Base-by-base conservation (phyloP, 331 rosid species). In the Phaseolus coccineus region DNA sequence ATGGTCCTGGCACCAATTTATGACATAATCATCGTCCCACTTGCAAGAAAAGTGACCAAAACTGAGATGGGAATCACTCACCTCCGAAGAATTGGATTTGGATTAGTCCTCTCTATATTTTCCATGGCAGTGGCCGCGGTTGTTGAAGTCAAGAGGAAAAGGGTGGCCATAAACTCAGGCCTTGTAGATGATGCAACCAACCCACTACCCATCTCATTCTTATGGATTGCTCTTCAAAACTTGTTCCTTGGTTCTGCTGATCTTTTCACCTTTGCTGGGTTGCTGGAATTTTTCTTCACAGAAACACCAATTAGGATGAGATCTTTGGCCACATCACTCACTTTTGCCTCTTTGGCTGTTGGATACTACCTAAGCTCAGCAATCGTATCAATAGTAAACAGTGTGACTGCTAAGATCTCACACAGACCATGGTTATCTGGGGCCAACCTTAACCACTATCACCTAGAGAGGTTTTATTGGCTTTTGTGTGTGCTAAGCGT, bases 211-310 rank as follows among this genome's bases (percentile, higher is more conserved):
- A 84, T 96, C 71, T 71, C 98, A 22, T 96, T 96, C 83, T 68
- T 93, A 22, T 96, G 99, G 99, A 81, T 93, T 58, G 96, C 94
- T 7, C 69, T 93, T 4, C 99, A 96, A 66, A 91, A 87, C 84
- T 69, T 96, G 72, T 96, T 90, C 58, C 93, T 96, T 0, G 99
- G 98, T 3, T 96, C 99, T 0, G 99, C 99, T 3, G 99, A 96
- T 85, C 94, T 96, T 35, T 96, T 96, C 94, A 89, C 98, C 40
- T 72, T 96, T 69, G 93, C 99, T 0, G 99, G 99, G 2, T 73
- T 92, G 25, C 24, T 96, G 81, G 99, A 96, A 37, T 96, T 96
- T 63, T 93, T 96, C 94, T 96, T 96, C 92, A 87, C 99, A 6
- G 99, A 96, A 48, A 93, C 99, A 37, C 98, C 99, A 0, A 2